These are phyloP conservation scores for Xylaria telfairii DNA, from an alignment of 495 filamentous ascomycete species.

Conservation along the genomic window DNA sequence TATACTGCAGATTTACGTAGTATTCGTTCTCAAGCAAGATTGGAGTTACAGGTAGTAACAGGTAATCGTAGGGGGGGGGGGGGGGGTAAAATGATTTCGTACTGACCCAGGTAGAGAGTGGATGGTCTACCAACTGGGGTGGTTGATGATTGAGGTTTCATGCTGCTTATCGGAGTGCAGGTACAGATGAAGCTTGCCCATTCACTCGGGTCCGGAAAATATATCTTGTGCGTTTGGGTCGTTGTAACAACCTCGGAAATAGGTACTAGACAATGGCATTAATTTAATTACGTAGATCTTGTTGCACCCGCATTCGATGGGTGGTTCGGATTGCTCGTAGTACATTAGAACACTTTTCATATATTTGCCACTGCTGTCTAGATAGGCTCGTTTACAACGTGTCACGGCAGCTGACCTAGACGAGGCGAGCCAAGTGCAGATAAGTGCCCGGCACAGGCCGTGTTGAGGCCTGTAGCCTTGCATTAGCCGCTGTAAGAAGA, in stretches of 20 bases:
- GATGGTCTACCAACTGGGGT: neutral
- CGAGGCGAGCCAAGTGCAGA: neutral
- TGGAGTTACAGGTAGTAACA: too few species aligned
- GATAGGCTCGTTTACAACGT: neutral
- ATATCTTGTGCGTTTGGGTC: neutral
- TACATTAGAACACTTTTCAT: too few species aligned
- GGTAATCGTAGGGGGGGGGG: too few species aligned
- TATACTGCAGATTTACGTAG: too few species aligned
- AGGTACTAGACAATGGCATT: neutral
- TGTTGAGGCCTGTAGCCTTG: slow-evolving; percentile 17
- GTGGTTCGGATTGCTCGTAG: neutral
- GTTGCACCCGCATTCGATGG: neutral
- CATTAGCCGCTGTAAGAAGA: neutral
- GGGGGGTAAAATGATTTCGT: too few species aligned
- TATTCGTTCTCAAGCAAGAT: too few species aligned
- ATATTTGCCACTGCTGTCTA: too few species aligned
- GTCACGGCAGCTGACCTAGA: neutral
- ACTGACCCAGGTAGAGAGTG: too few species aligned
- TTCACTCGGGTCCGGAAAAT: too few species aligned
- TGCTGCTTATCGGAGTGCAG: too few species aligned
- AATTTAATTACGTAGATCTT: neutral
- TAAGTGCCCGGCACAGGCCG: neutral
- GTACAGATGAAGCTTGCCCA: too few species aligned
- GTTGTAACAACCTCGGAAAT: neutral
- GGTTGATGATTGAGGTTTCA: too few species aligned